A percentile compares a stretch with the other conserved stretches of the same genome.
These are phyloP conservation scores for Fusarium graminum DNA, from an alignment of 2,329 filamentous ascomycete genomes.

Conservation along the genomic window DNA sequence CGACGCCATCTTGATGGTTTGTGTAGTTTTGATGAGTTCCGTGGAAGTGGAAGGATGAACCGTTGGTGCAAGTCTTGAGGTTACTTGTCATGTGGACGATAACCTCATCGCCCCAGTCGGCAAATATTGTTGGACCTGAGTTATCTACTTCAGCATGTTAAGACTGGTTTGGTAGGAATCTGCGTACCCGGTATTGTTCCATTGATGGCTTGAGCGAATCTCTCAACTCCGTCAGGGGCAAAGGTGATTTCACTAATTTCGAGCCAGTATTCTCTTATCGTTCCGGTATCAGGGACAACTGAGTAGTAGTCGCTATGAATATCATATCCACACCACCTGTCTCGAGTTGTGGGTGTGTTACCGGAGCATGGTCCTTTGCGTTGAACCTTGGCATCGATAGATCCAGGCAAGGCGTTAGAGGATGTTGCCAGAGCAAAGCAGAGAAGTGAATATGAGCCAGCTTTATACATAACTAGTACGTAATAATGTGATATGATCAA, in stretches of 20 bases:
- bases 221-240: conserved; percentile 62
- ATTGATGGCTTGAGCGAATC: conserved; percentile 64
- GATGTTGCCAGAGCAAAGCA: conserved; percentile 10
- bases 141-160: conserved; percentile 1
- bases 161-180: too few species aligned
- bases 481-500: background rate
- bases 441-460: conserved; percentile 6
- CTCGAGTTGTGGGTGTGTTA: conserved; percentile 53
- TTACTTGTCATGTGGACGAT: conserved; percentile 67
- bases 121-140: conserved; percentile 65
- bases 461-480: conserved; percentile 18
- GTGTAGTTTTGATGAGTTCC: conserved; percentile 69
- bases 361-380: conserved; percentile 29
- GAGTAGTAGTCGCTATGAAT: conserved; percentile 62
- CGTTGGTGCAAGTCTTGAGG: conserved; percentile 60
- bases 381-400: conserved; percentile 14
- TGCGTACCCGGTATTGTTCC: conserved; percentile 64
- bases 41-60: conserved; percentile 74
- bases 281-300: conserved; percentile 61
- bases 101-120: conserved; percentile 65
- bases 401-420: conserved; percentile 21
- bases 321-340: conserved; percentile 63
- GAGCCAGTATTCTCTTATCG: conserved; percentile 65
- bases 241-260: conserved; percentile 57
- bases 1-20: conserved; percentile 69